A percentile compares a stretch with the other conserved stretches of the same genome.
Conservation (phyloP, 202 grass and related monocot species). For the Schoenoplectus triqueter region DNA sequence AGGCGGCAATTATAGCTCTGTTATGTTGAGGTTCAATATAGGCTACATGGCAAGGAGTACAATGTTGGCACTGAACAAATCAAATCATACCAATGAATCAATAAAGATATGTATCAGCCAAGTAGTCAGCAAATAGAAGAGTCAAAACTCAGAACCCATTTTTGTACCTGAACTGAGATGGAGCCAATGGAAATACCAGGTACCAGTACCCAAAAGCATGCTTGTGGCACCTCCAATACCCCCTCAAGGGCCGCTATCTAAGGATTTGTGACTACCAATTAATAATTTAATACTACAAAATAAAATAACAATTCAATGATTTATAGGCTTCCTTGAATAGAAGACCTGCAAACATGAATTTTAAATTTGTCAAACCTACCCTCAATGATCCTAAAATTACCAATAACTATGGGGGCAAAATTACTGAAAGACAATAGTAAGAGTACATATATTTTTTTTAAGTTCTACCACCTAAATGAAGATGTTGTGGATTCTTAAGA, state of each 20-base stretch:
- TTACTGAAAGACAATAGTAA: too few relatives aligned
- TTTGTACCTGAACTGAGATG: constrained; percentile 60
- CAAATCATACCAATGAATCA: not conserved
- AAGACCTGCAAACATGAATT: not conserved
- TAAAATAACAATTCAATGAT: not conserved
- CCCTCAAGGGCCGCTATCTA: constrained; percentile 68
- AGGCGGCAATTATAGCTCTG: too few relatives aligned
- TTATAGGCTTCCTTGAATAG: not conserved
- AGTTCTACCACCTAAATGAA: not conserved
- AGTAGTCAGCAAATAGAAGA: not conserved
- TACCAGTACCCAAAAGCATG: constrained; percentile 85
- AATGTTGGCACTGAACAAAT: not conserved
- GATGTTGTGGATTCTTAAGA: too few relatives aligned
- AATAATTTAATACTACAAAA: not conserved
- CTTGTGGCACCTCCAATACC: constrained; percentile 66
- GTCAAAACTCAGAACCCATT: not conserved
- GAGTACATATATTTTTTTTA: not conserved
- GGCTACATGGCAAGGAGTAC: not conserved
- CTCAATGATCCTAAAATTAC: too few relatives aligned
- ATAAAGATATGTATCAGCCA: not conserved
- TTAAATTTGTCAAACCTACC: too few relatives aligned
- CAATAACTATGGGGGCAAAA: too few relatives aligned
- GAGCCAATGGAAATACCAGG: constrained; percentile 77
- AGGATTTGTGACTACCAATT: constrained; percentile 21
- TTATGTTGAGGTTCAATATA: not conserved